Conservation (phyloP, 495 filamentous ascomycete species). For the Daldinia vernicosa region DNA sequence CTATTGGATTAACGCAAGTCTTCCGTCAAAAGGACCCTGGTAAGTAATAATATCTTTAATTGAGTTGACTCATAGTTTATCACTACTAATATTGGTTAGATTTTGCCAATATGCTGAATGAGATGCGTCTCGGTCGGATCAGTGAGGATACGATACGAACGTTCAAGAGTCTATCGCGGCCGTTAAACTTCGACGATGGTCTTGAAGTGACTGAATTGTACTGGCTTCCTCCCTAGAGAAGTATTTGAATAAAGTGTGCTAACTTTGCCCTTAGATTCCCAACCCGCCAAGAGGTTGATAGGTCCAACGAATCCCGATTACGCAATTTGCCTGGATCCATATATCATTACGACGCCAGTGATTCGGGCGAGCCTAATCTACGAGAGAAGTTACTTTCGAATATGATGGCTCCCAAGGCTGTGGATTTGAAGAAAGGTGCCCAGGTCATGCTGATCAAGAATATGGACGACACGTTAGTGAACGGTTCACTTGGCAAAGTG, state of each 20-base stretch:
- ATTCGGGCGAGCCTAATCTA: slow-evolving; percentile 75
- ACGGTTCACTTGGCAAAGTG: slow-evolving; percentile 89
- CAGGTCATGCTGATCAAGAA: slow-evolving; percentile 99
- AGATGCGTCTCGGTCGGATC: slow-evolving; percentile 91
- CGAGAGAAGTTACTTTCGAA: slow-evolving; percentile 83
- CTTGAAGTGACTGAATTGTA: slow-evolving; percentile 91
- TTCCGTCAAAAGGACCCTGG: slow-evolving; percentile 94
- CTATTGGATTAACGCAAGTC: slow-evolving; percentile 92
- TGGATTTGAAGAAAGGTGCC: slow-evolving; percentile 87
- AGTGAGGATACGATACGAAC: slow-evolving; percentile 71
- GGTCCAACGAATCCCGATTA: slow-evolving; percentile 81
- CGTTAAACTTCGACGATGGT: slow-evolving; percentile 74
- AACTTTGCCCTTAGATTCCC: slow-evolving; percentile 71
- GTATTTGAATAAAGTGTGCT: slow-evolving; percentile 27
- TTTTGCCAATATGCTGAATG: slow-evolving; percentile 95
- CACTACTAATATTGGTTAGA: slow-evolving; percentile 53
- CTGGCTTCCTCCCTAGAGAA: slow-evolving; percentile 33
- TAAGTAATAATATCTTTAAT: slow-evolving; percentile 46
- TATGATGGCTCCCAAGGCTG: slow-evolving; percentile 86
- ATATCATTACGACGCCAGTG: slow-evolving; percentile 73
- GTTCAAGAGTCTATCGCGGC: slow-evolving; percentile 76
- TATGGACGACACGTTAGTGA: slow-evolving; percentile 91
- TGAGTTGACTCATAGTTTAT: background rate
- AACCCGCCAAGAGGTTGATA: slow-evolving; percentile 88
- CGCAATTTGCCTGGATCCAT: slow-evolving; percentile 70